Base-by-base conservation (phyloP, 768 basidiomycete genomes). In the Kwoniella mangroviensis region DNA sequence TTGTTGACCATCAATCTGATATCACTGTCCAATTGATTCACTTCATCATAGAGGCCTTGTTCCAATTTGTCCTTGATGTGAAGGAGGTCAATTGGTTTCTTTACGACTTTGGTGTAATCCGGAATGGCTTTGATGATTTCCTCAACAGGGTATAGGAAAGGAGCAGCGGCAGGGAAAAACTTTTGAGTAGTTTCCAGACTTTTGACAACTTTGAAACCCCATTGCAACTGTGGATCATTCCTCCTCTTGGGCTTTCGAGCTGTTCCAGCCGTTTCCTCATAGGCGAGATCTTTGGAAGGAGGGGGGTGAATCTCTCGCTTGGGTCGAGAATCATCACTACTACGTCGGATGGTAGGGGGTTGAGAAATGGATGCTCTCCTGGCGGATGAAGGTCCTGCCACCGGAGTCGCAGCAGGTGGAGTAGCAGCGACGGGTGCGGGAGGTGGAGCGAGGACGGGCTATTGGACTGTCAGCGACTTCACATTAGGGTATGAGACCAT, bases 241-340 rank as follows among this genome's bases (percentile, higher is more conserved):
- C 90, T 74, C 54, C 84, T 82, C 49, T 77, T 82, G 53, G 85
- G 84, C 82, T 91, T 91, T 59, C 84, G 83, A 78, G 88, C 90
- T 52, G 75, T 49, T 71, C 89, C 87, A 65, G 86, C 40, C 80
- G 86, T 80, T 24, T 93, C 92, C 13, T 88, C 88, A 80, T 96
- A 97, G 0, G 90, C 88, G 11, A 94, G 83, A 77, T 98, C 96
- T 83, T 94, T 95, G 0, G 94, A 90, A 22, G 93, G 91, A 12
- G 95, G 96, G 3, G 96, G 93, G 79, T 98, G 96, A 34, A 98
- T 95, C 83, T 99, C 97, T 64, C 97, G 92, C 85, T 98, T 98
- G 1, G 96, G 96, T n/a, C 97, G 89, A 24, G 76, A 26, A 45
- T 80, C 81, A 22, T 77, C 75, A 3, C 89, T 90, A 56, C 78